phyloP scores from a whole-genome alignment of 257 asterid genomes.

The Rubia yunnanensis region DNA sequence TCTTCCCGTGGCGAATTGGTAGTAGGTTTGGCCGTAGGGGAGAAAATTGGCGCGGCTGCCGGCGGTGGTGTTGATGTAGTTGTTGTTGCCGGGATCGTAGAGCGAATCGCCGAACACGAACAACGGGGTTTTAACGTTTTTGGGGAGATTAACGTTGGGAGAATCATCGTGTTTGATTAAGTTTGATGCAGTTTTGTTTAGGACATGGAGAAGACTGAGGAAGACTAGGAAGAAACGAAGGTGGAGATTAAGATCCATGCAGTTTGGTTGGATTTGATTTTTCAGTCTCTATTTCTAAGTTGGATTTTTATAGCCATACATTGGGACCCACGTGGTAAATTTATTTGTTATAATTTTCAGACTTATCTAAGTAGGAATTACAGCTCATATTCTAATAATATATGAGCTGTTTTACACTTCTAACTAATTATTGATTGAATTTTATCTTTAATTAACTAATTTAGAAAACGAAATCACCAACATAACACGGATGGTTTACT shows the following conservation, averaged over 20 bases:
- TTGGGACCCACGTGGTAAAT: background rate
- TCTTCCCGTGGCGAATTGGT: conserved; percentile 54
- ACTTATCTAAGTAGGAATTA: background rate
- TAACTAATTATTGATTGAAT: background rate
- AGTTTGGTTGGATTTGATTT: background rate
- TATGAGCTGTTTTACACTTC: too few relatives aligned
- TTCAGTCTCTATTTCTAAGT: too few relatives aligned
- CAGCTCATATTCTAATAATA: too few relatives aligned
- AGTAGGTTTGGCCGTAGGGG: conserved; percentile 54
- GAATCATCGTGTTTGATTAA: background rate
- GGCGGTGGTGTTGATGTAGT: conserved; percentile 55
- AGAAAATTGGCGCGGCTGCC: conserved; percentile 51
- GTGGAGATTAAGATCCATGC: background rate
- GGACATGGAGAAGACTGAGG: background rate
- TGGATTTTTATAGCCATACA: background rate
- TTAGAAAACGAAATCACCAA: too few relatives aligned
- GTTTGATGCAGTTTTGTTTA: background rate
- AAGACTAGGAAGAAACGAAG: background rate
- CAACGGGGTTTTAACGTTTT: conserved; percentile 14
- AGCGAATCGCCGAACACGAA: conserved; percentile 62
- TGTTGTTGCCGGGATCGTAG: conserved; percentile 64
- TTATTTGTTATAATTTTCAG: background rate
- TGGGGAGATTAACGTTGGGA: background rate
- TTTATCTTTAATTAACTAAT: background rate
- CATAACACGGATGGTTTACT: too few relatives aligned